A percentile compares a stretch with the other conserved stretches of the same genome.
phyloP scores from a whole-genome alignment of 2,329 filamentous ascomycete species.

The Beauveria australis region DNA sequence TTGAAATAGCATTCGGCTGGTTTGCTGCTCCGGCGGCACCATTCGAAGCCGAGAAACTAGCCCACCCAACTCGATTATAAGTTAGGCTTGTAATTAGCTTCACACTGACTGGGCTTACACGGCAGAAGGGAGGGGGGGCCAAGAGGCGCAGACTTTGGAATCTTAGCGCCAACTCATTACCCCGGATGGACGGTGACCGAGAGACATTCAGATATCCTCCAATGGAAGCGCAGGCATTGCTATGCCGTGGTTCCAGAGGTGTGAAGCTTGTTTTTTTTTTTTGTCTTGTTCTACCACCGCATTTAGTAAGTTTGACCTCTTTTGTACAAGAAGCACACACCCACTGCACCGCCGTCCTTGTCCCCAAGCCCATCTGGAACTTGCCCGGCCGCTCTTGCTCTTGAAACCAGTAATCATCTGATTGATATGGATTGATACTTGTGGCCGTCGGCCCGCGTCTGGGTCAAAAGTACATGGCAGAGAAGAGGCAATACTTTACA shows the following conservation, averaged over 20 bases:
- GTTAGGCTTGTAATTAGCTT: not conserved
- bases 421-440: too few relatives aligned
- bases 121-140: not conserved
- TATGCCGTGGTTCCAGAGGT: not conserved
- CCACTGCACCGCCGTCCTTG: too few relatives aligned
- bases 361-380: too few relatives aligned
- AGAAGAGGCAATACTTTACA: too few relatives aligned
- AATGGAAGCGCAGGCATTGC: not conserved
- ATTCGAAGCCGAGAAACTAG: not conserved
- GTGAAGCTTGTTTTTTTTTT: slow-evolving; percentile 6
- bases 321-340: too few relatives aligned
- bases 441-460: too few relatives aligned
- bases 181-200: slow-evolving; percentile 1
- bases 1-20: not conserved
- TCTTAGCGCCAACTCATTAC: not conserved
- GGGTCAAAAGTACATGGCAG: too few relatives aligned
- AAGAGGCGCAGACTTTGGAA: not conserved
- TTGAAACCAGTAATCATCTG: too few relatives aligned
- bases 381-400: too few relatives aligned
- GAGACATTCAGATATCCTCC: not conserved
- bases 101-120: not conserved
- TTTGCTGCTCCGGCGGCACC: slow-evolving; percentile 2
- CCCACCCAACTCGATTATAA: not conserved
- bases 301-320: too few relatives aligned
- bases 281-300: not conserved